Evolutionary conservation across 345 rosid species (phyloP), one percentile per base, ranked within the genome.

Genomic region (Erucastrum elatum): DNA sequence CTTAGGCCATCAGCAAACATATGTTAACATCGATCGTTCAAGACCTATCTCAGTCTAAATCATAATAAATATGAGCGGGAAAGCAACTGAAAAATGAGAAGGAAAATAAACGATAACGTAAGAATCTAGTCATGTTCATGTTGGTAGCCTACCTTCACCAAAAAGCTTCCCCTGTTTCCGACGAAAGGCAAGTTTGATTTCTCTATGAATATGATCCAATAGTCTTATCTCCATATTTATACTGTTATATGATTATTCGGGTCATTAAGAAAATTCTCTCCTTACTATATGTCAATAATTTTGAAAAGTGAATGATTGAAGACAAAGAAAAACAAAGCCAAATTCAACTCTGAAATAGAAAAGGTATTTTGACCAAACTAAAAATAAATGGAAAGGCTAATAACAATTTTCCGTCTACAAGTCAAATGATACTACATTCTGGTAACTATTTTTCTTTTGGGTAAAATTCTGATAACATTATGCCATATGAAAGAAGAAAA

Each of bases 111-210:
- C 44, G 69, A 46, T 66, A 72, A 66, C 41, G 82, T 66, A 72
- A 78, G 64, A 72, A 44, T 78, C 72, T 66, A 66, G 72, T 46
- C 68, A 31, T 66, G 67, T 78, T 72, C 73, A 21, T 66, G 61
- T 78, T 72, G 77, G 81, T 72, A 78, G 81, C 72, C 81, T 46
- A 78, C 62, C 73, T 78, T 72, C 64, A 78, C 82, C 82, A 59
- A 72, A 73, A 11, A 71, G 61, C 56, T 62, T 66, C 31, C 61
- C 5, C 33, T 72, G 77, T 78, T 72, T 72, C 73, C 62, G 37
- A 78, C 73, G 13, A 13, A 72, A 58, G 56, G 61, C 72, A 72
- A 66, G 51, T 72, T 66, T 60, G 31, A 21, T 59, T 44, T 59
- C 30, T 65, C 6, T 72, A 77, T 44, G n/a, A n/a, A n/a, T n/a